Conservation (phyloP, 257 asterid species). For the Plantago elongata region DNA sequence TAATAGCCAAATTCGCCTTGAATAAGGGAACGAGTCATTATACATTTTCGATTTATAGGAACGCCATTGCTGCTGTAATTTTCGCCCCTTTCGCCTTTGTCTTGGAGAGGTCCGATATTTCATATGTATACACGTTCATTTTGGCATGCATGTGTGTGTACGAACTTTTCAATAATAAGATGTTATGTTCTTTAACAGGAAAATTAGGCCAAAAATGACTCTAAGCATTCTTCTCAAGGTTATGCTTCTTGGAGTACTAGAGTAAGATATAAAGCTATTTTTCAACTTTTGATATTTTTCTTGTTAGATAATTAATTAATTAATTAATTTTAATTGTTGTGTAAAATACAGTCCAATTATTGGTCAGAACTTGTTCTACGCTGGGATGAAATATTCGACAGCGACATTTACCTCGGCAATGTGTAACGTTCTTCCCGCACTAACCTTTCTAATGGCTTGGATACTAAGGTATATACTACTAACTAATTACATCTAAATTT, state of each 20-base stretch:
- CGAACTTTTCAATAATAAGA: no score
- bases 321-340: no score
- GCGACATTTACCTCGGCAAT: conserved; percentile 58
- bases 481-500: no score
- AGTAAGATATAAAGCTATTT: conserved; percentile 29
- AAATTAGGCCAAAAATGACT: conserved; percentile 69
- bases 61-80: conserved; percentile 36
- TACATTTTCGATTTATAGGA: conserved; percentile 48
- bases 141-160: conserved; percentile 25
- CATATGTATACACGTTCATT: not conserved
- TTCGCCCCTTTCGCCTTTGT: conserved; percentile 61
- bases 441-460: conserved; percentile 69
- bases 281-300: no score
- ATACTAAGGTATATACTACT: no score
- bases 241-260: conserved; percentile 45
- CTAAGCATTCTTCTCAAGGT: conserved; percentile 45
- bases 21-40: conserved; percentile 58
- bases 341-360: conserved; percentile 47
- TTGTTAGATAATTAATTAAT: no score
- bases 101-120: conserved; percentile 39
- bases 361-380: conserved; percentile 56
- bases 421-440: conserved; percentile 14
- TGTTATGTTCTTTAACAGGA: conserved; percentile 14
- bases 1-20: conserved; percentile 54
- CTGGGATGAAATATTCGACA: conserved; percentile 54